phyloP scores from a whole-genome alignment of 2,329 filamentous ascomycete species.

The Pseudocercospora musae region DNA sequence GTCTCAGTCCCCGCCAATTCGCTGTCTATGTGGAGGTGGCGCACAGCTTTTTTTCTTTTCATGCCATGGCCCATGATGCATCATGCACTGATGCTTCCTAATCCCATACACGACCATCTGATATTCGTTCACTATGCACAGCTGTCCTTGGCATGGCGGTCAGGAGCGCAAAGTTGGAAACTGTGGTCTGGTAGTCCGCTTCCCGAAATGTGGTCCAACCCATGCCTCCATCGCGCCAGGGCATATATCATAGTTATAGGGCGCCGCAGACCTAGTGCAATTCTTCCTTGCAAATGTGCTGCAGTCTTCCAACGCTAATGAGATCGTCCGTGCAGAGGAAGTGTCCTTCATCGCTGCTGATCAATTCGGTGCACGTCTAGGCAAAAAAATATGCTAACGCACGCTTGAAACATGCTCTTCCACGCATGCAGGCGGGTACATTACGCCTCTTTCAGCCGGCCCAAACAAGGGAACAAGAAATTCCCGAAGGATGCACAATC shows the following conservation, averaged over 20 bases:
- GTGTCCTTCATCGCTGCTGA: not conserved
- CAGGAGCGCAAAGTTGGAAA: conserved; percentile 13
- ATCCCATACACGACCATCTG: not conserved
- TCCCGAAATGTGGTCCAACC: conserved; percentile 12
- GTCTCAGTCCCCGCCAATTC: conserved; percentile 9
- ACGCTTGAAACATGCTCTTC: conserved; percentile 18
- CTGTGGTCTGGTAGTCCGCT: conserved; percentile 8
- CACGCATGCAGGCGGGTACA: conserved; percentile 8
- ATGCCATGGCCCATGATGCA: conserved; percentile 9
- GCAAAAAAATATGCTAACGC: conserved; percentile 11
- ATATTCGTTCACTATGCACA: not conserved
- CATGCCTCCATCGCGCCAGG: conserved; percentile 10
- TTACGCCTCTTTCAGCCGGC: conserved; percentile 6
- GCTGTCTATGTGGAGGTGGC: conserved; percentile 17
- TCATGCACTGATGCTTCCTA: not conserved
- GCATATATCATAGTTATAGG: not conserved
- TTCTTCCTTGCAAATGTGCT: conserved; percentile 19
- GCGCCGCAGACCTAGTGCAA: conserved; percentile 11
- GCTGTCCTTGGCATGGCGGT: conserved; percentile 11
- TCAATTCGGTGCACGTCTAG: conserved; percentile 2
- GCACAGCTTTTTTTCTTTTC: conserved; percentile 18
- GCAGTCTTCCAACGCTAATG: conserved; percentile 5
- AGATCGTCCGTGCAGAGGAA: conserved; percentile 4
- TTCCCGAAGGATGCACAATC: conserved; percentile 13
- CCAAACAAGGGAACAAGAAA: conserved; percentile 4